Percentiles rank a stretch among this genome's conserved stretches.
Evolutionary conservation across 2,329 filamentous ascomycete genomes (phyloP).

Genomic region (Sporothrix globosa): DNA sequence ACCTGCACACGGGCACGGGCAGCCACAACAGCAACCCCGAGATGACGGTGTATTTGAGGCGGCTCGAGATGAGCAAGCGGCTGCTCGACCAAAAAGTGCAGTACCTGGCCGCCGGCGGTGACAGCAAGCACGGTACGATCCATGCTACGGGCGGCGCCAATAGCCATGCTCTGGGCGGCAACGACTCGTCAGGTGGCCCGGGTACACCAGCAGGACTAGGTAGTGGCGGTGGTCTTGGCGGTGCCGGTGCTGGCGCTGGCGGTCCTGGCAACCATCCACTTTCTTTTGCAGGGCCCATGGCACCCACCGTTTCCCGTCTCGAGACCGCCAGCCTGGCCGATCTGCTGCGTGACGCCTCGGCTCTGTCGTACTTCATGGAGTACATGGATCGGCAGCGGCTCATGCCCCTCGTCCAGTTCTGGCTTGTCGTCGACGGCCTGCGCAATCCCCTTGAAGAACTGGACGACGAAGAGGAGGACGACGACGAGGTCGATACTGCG

Average conservation of each 20-base stretch:
- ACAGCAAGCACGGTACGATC: slow-evolving; percentile 44
- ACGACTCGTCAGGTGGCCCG: neutral
- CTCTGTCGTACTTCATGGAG: slow-evolving; percentile 98
- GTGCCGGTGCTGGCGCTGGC: slow-evolving; percentile 34
- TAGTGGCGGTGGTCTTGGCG: neutral
- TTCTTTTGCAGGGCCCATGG: neutral
- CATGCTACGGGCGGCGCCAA: neutral
- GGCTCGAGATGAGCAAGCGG: slow-evolving; percentile 88
- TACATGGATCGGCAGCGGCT: slow-evolving; percentile 92
- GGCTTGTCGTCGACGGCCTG: slow-evolving; percentile 96
- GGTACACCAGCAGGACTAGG: slow-evolving; percentile 8
- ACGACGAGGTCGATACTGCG: slow-evolving; percentile 70
- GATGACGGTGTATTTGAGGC: slow-evolving; percentile 74
- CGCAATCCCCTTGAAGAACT: slow-evolving; percentile 91
- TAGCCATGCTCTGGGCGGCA: neutral
- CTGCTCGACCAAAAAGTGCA: slow-evolving; percentile 88
- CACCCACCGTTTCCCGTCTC: slow-evolving; percentile 60
- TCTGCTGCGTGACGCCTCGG: slow-evolving; percentile 85
- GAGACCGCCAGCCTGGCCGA: slow-evolving; percentile 79
- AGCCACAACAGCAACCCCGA: slow-evolving; percentile 63
- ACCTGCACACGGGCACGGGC: slow-evolving; percentile 21
- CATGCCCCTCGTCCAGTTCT: slow-evolving; percentile 93
- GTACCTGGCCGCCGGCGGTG: slow-evolving; percentile 71
- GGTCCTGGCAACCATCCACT: neutral
- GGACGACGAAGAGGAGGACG: slow-evolving; percentile 71